Evolutionary conservation across 495 filamentous ascomycete genomes (phyloP).

Genomic region (Penicillium soppii): DNA sequence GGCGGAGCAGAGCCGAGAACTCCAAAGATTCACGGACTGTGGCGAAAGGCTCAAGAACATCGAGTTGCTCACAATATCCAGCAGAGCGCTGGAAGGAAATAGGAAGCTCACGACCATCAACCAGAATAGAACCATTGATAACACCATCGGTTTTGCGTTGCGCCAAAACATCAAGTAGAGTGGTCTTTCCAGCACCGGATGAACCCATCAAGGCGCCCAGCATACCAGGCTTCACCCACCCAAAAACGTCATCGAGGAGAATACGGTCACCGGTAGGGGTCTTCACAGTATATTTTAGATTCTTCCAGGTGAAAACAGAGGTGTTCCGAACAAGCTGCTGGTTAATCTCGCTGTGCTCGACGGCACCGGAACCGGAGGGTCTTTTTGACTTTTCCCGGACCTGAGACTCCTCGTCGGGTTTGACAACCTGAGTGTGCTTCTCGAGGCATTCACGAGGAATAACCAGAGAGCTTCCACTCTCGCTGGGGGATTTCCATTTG

Average conservation of each 20-base stretch:
- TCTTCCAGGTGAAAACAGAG: constrained; percentile 60
- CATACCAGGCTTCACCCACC: constrained; percentile 89
- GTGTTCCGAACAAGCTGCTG: constrained; percentile 46
- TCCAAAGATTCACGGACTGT: constrained; percentile 57
- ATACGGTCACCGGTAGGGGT: constrained; percentile 38
- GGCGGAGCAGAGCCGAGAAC: constrained; percentile 59
- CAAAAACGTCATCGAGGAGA: constrained; percentile 76
- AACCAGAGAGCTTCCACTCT: constrained; percentile 25
- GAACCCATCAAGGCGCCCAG: constrained; percentile 70
- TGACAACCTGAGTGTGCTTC: constrained; percentile 10
- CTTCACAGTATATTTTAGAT: constrained; percentile 55
- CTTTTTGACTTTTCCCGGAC: constrained; percentile 12
- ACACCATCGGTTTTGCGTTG: constrained; percentile 83
- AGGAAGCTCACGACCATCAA: constrained; percentile 77
- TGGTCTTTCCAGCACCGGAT: constrained; percentile 63
- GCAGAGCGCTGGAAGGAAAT: constrained; percentile 73
- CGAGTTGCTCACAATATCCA: constrained; percentile 60
- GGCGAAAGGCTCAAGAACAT: constrained; percentile 56
- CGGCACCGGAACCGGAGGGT: too few relatives aligned
- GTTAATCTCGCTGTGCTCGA: constrained; percentile 8
- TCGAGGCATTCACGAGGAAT: constrained; percentile 40
- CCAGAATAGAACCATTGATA: constrained; percentile 79
- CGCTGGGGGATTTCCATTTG: constrained; percentile 29
- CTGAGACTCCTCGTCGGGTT: constrained; percentile 30
- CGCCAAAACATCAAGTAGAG: constrained; percentile 49